Base-by-base conservation (phyloP, 805 yeast genomes). In the Wickerhamiella brachini region DNA sequence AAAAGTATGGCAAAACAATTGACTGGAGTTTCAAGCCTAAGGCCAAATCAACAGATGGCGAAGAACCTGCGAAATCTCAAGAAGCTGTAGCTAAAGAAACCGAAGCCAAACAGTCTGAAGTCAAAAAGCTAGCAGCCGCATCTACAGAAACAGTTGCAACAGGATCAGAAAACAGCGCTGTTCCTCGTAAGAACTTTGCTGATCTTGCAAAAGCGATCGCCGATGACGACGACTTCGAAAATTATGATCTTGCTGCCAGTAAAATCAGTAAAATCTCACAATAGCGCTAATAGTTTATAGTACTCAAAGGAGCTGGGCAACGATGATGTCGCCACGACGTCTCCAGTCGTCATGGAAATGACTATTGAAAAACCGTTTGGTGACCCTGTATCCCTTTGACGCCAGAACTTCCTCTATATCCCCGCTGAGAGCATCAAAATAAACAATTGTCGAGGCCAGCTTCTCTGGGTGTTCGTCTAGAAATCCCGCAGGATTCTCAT, bases 261-360 rank as follows among this genome's bases (percentile, higher is more conserved):
- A 31, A 31, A 31, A 15, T 31, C 38, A n/a, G n/a, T n/a, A n/a
- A n/a, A n/a, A n/a, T n/a, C n/a, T n/a, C n/a, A n/a, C n/a, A n/a
- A n/a, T n/a, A n/a, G n/a, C n/a, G n/a, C n/a, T n/a, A n/a, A n/a
- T n/a, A n/a, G n/a, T n/a, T n/a, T n/a, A n/a, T n/a, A 37, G 5
- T n/a, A 3, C 7, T 15, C 9, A 37, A 5, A 37, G 13, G 2
- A 37, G 20, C 41, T 37, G 20, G 20, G 41, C 41, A 2, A 89
- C 79, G 4, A 88, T 69, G 0, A 89, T 72, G 63, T 86, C 90
- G 0, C 97, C 97, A 2, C 64, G 59, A 51, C 97, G 72, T 56
- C 97, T 73, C 45, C 68, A 59, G 62, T 90, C 97, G 85, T 96
- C 94, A 65, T 89, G 97, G 62, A 79, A 77, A 48, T 78, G 75